Evolutionary conservation across 2,329 filamentous ascomycete genomes (phyloP).

Genomic region (Penicillium sp.): DNA sequence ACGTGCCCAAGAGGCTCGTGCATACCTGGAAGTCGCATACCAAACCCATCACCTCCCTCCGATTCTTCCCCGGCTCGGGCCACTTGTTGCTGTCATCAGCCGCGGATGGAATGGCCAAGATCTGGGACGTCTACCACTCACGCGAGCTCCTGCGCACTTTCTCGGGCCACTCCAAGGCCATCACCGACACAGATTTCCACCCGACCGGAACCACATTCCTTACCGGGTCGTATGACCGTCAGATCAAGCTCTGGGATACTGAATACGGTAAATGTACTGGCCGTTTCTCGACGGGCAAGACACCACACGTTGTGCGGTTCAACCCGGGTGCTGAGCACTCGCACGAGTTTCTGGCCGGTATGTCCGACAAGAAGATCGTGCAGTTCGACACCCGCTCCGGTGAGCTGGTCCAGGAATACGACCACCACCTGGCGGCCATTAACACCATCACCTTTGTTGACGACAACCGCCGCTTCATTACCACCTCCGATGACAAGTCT

Average conservation of each 20-base stretch:
- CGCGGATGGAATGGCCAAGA: conserved; percentile 84
- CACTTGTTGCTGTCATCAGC: conserved; percentile 87
- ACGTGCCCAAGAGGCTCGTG: conserved; percentile 88
- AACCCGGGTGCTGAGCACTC: conserved; percentile 74
- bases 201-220: conserved; percentile 78
- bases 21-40: conserved; percentile 84
- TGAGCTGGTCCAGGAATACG: conserved; percentile 92
- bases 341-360: conserved; percentile 90
- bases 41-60: conserved; percentile 81
- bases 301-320: conserved; percentile 90
- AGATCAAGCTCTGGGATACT: conserved; percentile 98
- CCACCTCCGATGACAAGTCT: conserved; percentile 94
- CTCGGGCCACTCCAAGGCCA: conserved; percentile 81
- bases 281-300: conserved; percentile 90
- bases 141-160: conserved; percentile 88
- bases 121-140: conserved; percentile 92
- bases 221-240: conserved; percentile 86
- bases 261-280: conserved; percentile 86
- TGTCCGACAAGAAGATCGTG: conserved; percentile 98
- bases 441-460: conserved; percentile 98
- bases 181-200: conserved; percentile 89
- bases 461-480: conserved; percentile 91
- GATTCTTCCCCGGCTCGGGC: conserved; percentile 83
- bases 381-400: conserved; percentile 87
- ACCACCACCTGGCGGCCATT: conserved; percentile 95